These are phyloP conservation scores for Pistacia integerrima DNA, from an alignment of 345 rosid genomes.

Conservation along the genomic window DNA sequence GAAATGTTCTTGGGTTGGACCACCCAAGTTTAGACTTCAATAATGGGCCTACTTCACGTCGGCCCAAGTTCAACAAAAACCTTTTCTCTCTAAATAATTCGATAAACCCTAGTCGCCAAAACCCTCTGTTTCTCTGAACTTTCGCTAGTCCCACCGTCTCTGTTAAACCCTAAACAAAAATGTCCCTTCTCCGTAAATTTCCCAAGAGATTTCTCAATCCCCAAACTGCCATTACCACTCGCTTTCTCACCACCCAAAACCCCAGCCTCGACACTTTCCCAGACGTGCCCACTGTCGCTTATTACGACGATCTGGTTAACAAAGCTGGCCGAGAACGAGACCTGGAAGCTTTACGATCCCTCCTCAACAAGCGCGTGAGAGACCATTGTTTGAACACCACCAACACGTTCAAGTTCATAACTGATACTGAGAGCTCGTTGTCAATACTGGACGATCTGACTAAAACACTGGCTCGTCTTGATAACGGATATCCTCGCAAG, in stretches of 20 bases:
- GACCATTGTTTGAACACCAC: slow-evolving; percentile 60
- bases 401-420: slow-evolving; percentile 72
- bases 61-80: no score
- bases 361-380: slow-evolving; percentile 58
- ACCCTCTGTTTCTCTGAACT: not conserved
- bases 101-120: slow-evolving; percentile 10
- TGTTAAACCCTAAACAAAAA: slow-evolving; percentile 10
- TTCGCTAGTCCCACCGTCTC: not conserved
- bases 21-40: no score
- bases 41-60: no score
- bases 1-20: no score
- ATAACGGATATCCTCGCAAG: slow-evolving; percentile 52
- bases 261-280: slow-evolving; percentile 27
- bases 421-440: slow-evolving; percentile 42
- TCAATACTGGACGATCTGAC: slow-evolving; percentile 45
- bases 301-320: slow-evolving; percentile 57
- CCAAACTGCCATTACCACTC: slow-evolving; percentile 19
- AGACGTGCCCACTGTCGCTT: slow-evolving; percentile 44
- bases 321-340: slow-evolving; percentile 56
- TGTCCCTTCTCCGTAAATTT: slow-evolving; percentile 25
- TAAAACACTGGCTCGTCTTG: slow-evolving; percentile 45
- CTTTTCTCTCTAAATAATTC: no score
- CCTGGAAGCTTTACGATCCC: slow-evolving; percentile 48
- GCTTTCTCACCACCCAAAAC: slow-evolving; percentile 28
- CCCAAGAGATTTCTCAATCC: slow-evolving; percentile 11